Conservation (phyloP, 441 rosid genomes). For the Gossypium laxum region DNA sequence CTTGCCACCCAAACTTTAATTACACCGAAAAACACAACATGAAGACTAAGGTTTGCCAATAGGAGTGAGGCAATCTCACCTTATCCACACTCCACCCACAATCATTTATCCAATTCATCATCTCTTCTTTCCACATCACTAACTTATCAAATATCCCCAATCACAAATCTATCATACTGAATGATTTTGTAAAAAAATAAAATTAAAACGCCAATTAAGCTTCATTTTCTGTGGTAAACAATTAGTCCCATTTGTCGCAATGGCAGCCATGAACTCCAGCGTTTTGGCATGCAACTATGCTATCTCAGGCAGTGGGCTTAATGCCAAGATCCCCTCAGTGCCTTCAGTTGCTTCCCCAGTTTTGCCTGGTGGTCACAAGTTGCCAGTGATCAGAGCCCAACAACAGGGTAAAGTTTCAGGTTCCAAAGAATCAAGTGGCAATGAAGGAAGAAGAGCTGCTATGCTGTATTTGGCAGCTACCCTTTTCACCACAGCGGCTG, state of each 20-base stretch:
- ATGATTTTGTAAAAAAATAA: background rate
- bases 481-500: constrained; percentile 47
- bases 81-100: constrained; percentile 87
- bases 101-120: constrained; percentile 33
- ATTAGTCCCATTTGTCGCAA: constrained; percentile 15
- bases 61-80: constrained; percentile 71
- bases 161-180: background rate
- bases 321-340: constrained; percentile 36
- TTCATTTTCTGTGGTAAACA: background rate
- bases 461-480: constrained; percentile 56
- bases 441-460: constrained; percentile 65
- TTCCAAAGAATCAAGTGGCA: constrained; percentile 20
- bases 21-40: background rate
- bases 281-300: constrained; percentile 73
- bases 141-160: constrained; percentile 26
- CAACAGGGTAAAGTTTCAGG: constrained; percentile 22
- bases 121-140: constrained; percentile 36
- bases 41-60: constrained; percentile 38
- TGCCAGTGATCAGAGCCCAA: constrained; percentile 59
- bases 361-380: constrained; percentile 29
- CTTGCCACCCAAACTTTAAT: constrained; percentile 17
- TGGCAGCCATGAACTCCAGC: constrained; percentile 75
- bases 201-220: background rate
- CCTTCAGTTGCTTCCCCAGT: constrained; percentile 28
- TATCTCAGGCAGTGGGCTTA: constrained; percentile 48